These are phyloP conservation scores for Sclerotinia minor DNA, from an alignment of 2,329 filamentous ascomycete species.

Conservation along the genomic window DNA sequence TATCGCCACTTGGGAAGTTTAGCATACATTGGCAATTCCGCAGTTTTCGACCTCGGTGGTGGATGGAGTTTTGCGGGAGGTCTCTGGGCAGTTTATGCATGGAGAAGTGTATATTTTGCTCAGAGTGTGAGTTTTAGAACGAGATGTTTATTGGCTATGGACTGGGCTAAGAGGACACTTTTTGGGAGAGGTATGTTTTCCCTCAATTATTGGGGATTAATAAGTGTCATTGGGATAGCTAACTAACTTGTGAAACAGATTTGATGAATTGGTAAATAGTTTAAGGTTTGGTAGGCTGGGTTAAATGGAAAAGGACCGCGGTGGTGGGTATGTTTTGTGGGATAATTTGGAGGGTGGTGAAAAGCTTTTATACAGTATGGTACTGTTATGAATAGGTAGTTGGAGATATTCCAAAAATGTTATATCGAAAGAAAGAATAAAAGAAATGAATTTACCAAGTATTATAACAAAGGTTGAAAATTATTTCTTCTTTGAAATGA, in stretches of 20 bases:
- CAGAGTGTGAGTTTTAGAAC: slow-evolving; percentile 95
- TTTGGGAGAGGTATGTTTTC: slow-evolving; percentile 78
- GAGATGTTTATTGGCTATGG: slow-evolving; percentile 87
- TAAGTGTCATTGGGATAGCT: not conserved
- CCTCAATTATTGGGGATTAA: not conserved
- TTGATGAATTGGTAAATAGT: slow-evolving; percentile 14
- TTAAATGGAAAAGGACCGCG: not conserved
- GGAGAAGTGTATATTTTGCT: slow-evolving; percentile 95
- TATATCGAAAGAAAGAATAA: not conserved
- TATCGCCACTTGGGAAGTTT: slow-evolving; percentile 89
- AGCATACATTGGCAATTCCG: slow-evolving; percentile 94
- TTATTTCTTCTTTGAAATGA: not conserved
- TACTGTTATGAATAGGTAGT: not conserved
- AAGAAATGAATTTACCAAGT: not conserved
- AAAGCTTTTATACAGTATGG: not conserved
- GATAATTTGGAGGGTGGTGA: not conserved
- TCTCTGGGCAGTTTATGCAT: slow-evolving; percentile 90
- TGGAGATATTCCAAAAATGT: too few relatives aligned
- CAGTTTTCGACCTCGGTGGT: slow-evolving; percentile 83
- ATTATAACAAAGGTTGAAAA: not conserved
- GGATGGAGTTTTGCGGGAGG: slow-evolving; percentile 80
- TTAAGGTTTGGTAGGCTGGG: not conserved
- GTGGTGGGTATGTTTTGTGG: not conserved
- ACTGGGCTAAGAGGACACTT: slow-evolving; percentile 94
- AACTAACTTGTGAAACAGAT: not conserved